A percentile compares a stretch with the other conserved stretches of the same genome.
These are phyloP conservation scores for Globisporangium splendens DNA, from an alignment of 352 stramenopile species.

Conservation along the genomic window DNA sequence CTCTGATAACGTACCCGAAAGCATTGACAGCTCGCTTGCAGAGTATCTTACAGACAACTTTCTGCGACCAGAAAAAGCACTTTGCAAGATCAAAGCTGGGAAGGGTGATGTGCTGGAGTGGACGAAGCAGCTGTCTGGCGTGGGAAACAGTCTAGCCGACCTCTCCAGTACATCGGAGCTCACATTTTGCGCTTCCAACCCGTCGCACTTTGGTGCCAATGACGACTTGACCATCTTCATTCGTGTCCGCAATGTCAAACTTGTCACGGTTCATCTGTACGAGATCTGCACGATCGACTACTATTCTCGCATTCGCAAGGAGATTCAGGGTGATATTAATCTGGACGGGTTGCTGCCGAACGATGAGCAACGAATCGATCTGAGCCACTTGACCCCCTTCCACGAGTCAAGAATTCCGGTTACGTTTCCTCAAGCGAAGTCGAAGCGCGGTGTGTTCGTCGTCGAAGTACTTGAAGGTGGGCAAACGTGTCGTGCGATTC, in stretches of 20 bases:
- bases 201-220: constrained; percentile 31
- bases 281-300: constrained; percentile 65
- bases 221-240: constrained; percentile 39
- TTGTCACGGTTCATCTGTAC: constrained; percentile 56
- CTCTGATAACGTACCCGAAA: constrained; percentile 8
- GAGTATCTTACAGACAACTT: constrained; percentile 15
- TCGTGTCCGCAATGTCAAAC: constrained; percentile 44
- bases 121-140: constrained; percentile 22
- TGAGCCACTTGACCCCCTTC: constrained; percentile 40
- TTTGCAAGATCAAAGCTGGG: constrained; percentile 25
- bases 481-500: constrained; percentile 47
- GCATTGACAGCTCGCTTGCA: constrained; percentile 10
- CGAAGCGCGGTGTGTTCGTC: constrained; percentile 47
- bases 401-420: constrained; percentile 39
- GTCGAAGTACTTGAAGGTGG: constrained; percentile 60
- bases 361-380: constrained; percentile 44
- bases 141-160: constrained; percentile 16
- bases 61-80: constrained; percentile 22
- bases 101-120: constrained; percentile 24
- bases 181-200: constrained; percentile 50
- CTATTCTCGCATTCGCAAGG: constrained; percentile 40
- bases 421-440: constrained; percentile 17
- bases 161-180: constrained; percentile 24
- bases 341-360: constrained; percentile 57
- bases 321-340: constrained; percentile 48